A percentile compares a stretch with the other conserved stretches of the same genome.
These are phyloP conservation scores for Coelastrella sp. DNA, from an alignment of 139 green algal species.

Conservation along the genomic window DNA sequence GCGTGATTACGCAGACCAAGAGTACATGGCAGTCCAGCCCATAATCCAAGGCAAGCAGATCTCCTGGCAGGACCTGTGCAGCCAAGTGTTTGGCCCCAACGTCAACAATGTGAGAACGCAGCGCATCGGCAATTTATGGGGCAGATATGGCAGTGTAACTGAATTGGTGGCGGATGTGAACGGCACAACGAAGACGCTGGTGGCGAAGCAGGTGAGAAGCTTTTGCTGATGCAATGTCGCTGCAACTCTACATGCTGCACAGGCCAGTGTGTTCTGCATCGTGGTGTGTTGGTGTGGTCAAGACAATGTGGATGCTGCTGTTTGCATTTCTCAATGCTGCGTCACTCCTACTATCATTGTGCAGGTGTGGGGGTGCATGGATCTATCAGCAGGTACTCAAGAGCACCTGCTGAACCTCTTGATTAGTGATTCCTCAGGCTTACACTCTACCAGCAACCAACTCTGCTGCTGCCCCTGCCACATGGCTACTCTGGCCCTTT, in stretches of 20 bases:
- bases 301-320: too few relatives aligned
- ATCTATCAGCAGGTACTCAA: too few relatives aligned
- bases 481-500: too few relatives aligned
- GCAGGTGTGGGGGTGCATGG: too few relatives aligned
- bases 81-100: neutral
- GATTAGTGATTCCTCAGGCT: neutral
- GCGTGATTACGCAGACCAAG: too few relatives aligned
- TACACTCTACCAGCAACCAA: too few relatives aligned
- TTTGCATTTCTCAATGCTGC: too few relatives aligned
- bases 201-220: constrained; percentile 32
- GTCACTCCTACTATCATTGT: too few relatives aligned
- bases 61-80: neutral
- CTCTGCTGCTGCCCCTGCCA: neutral
- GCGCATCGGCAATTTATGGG: constrained; percentile 21
- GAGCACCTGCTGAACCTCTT: neutral
- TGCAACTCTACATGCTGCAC: too few relatives aligned
- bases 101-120: neutral
- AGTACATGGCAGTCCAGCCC: neutral
- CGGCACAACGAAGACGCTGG: neutral
- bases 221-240: too few relatives aligned
- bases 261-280: too few relatives aligned
- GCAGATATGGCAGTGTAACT: constrained; percentile 37
- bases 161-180: neutral
- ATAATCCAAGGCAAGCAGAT: constrained; percentile 20
- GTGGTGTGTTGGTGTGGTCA: too few relatives aligned